A percentile compares a stretch with the other conserved stretches of the same genome.
Evolutionary conservation across 306 rosid species (phyloP).

Genomic region (Begonia peltatifolia): DNA sequence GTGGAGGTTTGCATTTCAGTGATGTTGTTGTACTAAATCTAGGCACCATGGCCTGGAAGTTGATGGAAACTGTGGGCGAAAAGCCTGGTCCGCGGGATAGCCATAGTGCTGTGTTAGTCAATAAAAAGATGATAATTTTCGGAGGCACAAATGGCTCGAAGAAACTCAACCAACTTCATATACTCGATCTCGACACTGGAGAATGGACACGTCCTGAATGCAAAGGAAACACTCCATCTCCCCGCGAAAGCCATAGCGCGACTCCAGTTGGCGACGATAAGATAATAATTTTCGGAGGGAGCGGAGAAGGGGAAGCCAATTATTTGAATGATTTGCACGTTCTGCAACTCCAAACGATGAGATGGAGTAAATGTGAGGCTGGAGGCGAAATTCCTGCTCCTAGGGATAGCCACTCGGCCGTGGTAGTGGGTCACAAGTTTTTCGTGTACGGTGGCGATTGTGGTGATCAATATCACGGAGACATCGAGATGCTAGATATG

Average conservation of each 20-base stretch:
- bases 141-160: conserved; percentile 90
- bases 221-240: conserved; percentile 66
- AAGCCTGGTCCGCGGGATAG: conserved; percentile 96
- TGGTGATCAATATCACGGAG: conserved; percentile 78
- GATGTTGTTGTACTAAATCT: conserved; percentile 68
- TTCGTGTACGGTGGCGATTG: conserved; percentile 87
- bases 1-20: conserved; percentile 82
- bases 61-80: conserved; percentile 44
- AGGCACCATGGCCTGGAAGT: conserved; percentile 67
- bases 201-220: conserved; percentile 67
- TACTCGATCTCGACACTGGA: conserved; percentile 50
- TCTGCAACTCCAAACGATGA: conserved; percentile 59
- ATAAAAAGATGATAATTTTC: conserved; percentile 64
- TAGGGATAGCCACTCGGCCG: conserved; percentile 74
- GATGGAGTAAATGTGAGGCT: conserved; percentile 55
- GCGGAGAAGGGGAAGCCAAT: conserved; percentile 86
- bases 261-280: conserved; percentile 57
- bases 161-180: conserved; percentile 73
- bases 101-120: conserved; percentile 62
- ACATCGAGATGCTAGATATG: conserved; percentile 65
- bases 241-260: conserved; percentile 86
- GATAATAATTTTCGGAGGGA: conserved; percentile 79
- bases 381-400: conserved; percentile 77
- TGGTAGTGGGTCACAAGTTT: conserved; percentile 64
- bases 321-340: conserved; percentile 78